Base-by-base conservation (phyloP, 306 rosid genomes). In the Cicer chorassanicum region DNA sequence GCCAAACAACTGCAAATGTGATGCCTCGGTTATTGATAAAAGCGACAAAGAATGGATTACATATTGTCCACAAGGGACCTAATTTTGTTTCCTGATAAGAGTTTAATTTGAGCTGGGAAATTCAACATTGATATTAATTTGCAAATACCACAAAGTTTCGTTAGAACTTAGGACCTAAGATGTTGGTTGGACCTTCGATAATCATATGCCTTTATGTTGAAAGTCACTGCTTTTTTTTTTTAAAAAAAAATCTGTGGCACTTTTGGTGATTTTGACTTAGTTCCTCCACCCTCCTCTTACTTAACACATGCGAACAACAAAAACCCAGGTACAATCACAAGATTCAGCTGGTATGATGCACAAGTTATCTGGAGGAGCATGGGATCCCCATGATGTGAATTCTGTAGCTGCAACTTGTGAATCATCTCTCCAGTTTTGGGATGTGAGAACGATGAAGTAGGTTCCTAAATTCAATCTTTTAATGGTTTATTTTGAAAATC, bases 341-440 rank as follows among this genome's bases (percentile, higher is more conserved):
- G 93, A 90, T 80, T 92, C 99, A 13, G 93, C 90, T 63, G 96
- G 96, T 55, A 80, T 89, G 84, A 76, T 90, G 83, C 98, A 87
- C 85, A 83, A 85, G 82, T 81, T 93, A 68, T 87, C 94, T 81
- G 98, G 95, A 85, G 97, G 98, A 48, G 92, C 96, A 72, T 94
- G 98, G 97, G 97, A 94, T 87, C 98, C 98, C 3, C 98, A 94
- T 84, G 95, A 94, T 75, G 78, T 81, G 78, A 91, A 90, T 88
- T 92, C 93, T 79, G 84, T 94, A 78, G 94, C 93, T 18, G 89
- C 88, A 57, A 91, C 88, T 74, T 86, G 83, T 84, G 98, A 91
- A 86, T 94, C 98, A 24, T 84, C 90, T 24, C 70, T 92, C 84
- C 97, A 91, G 59, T 81, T 91, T 80, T 94, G 97, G 98, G 98